A percentile compares a stretch with the other conserved stretches of the same genome.
Conservation (phyloP, 306 rosid genomes). For the Malus sylvestris region DNA sequence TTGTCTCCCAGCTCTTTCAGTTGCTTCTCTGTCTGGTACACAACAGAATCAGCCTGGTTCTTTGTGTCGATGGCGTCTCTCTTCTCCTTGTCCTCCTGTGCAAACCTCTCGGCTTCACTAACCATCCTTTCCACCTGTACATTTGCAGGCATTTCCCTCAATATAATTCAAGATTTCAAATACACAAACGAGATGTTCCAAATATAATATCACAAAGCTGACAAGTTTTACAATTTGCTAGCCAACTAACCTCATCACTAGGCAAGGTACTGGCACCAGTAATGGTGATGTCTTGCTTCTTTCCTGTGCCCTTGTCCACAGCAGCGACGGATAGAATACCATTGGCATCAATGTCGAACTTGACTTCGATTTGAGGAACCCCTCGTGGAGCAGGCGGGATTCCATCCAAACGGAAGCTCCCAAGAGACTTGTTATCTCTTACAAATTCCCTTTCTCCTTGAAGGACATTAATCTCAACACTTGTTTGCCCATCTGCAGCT, state of each 20-base stretch:
- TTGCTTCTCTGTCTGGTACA: constrained; percentile 79
- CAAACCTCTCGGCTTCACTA: constrained; percentile 62
- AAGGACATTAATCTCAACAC: constrained; percentile 71
- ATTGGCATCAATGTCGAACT: constrained; percentile 89
- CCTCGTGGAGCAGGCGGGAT: constrained; percentile 97
- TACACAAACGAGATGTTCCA: neutral
- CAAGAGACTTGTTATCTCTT: constrained; percentile 91
- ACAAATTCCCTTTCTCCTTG: constrained; percentile 96
- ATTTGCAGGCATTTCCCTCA: constrained; percentile 4
- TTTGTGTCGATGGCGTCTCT: constrained; percentile 87
- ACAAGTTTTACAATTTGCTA: constrained; percentile 4
- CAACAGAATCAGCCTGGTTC: constrained; percentile 92
- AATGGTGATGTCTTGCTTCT: constrained; percentile 91
- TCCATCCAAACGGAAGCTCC: constrained; percentile 94
- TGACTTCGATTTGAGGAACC: constrained; percentile 96
- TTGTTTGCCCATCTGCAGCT: constrained; percentile 80
- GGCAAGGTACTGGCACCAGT: constrained; percentile 98
- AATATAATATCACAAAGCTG: neutral
- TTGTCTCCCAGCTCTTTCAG: constrained; percentile 88
- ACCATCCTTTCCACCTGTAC: constrained; percentile 83
- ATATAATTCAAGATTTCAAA: neutral
- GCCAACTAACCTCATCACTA: constrained; percentile 56
- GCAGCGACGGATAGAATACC: constrained; percentile 90
- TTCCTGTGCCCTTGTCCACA: constrained; percentile 88
- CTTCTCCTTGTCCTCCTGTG: constrained; percentile 90